A percentile compares a stretch with the other conserved stretches of the same genome.
phyloP scores from a whole-genome alignment of 2,329 filamentous ascomycete genomes.

The Apiospora kogelbergensis region DNA sequence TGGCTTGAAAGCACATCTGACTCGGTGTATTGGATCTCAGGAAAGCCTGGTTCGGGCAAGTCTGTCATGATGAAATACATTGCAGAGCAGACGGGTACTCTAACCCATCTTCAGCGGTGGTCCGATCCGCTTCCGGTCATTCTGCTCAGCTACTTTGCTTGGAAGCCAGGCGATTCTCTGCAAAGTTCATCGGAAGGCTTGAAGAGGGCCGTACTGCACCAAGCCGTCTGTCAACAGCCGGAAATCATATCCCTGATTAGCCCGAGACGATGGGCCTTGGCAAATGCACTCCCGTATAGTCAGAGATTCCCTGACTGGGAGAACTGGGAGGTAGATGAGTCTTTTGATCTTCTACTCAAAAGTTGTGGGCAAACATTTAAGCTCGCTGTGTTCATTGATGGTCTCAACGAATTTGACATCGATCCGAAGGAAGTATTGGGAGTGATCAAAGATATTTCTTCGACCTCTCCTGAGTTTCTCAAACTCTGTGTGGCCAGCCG shows the following conservation, averaged over 20 bases:
- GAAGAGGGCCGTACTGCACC: not conserved
- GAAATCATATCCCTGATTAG: not conserved
- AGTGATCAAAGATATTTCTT: not conserved
- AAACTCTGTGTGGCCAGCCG: not conserved
- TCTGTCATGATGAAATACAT: not conserved
- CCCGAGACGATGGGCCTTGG: not conserved
- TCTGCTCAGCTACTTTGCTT: not conserved
- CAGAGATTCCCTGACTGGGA: not conserved
- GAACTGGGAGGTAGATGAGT: not conserved
- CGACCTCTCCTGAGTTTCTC: not conserved
- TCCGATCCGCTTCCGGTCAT: not conserved
- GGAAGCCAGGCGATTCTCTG: not conserved
- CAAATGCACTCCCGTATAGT: not conserved
- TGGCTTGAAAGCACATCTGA: not conserved
- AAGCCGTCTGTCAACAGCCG: not conserved
- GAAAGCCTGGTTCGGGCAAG: slow-evolving; percentile 1
- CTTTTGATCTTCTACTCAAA: not conserved
- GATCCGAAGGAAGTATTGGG: not conserved
- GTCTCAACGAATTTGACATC: not conserved
- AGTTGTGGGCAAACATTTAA: not conserved
- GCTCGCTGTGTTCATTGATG: not conserved
- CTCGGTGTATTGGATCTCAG: slow-evolving; percentile 1
- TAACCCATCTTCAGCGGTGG: not conserved
- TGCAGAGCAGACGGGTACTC: not conserved
- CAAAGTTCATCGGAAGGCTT: not conserved